Evolutionary conservation across 352 stramenopile species (phyloP), one percentile per base, ranked within the genome.

Genomic region (Globisporangium carolinianum): DNA sequence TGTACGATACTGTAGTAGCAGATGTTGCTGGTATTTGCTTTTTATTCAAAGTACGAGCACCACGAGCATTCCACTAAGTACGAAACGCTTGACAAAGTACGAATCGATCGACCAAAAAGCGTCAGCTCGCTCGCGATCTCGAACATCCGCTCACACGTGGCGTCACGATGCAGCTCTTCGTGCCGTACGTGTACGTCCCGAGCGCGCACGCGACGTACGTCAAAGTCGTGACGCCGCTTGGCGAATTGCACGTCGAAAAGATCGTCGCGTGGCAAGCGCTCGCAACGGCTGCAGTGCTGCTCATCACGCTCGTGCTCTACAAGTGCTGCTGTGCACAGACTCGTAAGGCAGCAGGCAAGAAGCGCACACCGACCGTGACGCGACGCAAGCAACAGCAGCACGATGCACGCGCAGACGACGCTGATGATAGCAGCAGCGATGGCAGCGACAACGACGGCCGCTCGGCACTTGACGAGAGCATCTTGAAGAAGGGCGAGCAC

Each of bases 171-270:
- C 37, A 61, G 50, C 14, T 73, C 41, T 94, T 91, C 66, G 12
- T 89, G 63, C 83, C 83, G 53, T 93, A 91, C 53, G 45, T 93
- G 51, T 91, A 93, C 66, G 65, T 76, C 39, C 80, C 79, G 37
- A 87, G 75, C 65, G 54, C 66, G 0, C 63, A 83, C 15, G 74
- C 75, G 55, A 42, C 65, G 37, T 82, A 89, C 63, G 55, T 83
- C 38, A 89, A 81, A 63, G 41, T 94, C 37, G 81, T 93, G 61
- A 93, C 79, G 18, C 81, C 83, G 15, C 76, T 70, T 56, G 85
- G 85, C 1, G 76, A 59, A n/a, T 32, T 91, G 10, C 75, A 85
- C 36, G 48, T 93, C 14, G 72, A 86, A 24, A 80, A 87, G 58
- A 55, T 70, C 0, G 61, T 75, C 17, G 52, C 76, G 60, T 57